Base-by-base conservation (phyloP, 306 rosid genomes). In the Medicago ruthenica region DNA sequence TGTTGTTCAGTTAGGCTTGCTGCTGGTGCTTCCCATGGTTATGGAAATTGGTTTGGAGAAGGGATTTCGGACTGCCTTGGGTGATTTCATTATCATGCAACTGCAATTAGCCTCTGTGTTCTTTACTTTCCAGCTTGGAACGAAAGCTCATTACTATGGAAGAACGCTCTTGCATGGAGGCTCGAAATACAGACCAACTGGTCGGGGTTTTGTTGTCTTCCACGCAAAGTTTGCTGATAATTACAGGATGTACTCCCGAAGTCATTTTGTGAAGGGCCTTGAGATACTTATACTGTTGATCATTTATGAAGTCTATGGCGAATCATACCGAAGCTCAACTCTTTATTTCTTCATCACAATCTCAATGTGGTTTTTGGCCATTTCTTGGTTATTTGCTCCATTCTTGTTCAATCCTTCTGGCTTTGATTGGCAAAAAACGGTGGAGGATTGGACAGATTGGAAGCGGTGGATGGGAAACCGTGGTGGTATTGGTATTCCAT, bases 381-480 rank as follows among this genome's bases (percentile, higher is more conserved):
- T 85, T 73, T 95, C 99, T 41, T 95, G 97, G 99, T 79, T 95
- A 85, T 95, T 95, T 87, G 98, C 97, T 75, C 99, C 99, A n/a
- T 95, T 88, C 76, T 70, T 92, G 81, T 92, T 95, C 84, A 90
- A 92, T 78, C 99, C 99, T 9, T 95, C 96, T 60, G 93, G 93
- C 45, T 95, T 95, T 80, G 98, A 95, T 63, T 95, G 99, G 99
- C 99, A 95, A 87, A 92, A 95, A 77, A 95, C 98, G 10, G 98
- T 95, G 76, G 98, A 95, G 42, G 99, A 95, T 82, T 95, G 97
- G 97, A 82, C 96, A 14, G 99, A 92, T 75, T 95, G 98, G 98
- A 95, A 92, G 82, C 86, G 96, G 60, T 95, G 99, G 98, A 95
- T 95, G 99, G 98, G 97, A 83, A 95, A 95, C 67, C 96, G 99